Percentiles rank a stretch among this genome's conserved stretches.
Conservation (phyloP, 768 basidiomycete species). For the Macrolepiota albuminosa region DNA sequence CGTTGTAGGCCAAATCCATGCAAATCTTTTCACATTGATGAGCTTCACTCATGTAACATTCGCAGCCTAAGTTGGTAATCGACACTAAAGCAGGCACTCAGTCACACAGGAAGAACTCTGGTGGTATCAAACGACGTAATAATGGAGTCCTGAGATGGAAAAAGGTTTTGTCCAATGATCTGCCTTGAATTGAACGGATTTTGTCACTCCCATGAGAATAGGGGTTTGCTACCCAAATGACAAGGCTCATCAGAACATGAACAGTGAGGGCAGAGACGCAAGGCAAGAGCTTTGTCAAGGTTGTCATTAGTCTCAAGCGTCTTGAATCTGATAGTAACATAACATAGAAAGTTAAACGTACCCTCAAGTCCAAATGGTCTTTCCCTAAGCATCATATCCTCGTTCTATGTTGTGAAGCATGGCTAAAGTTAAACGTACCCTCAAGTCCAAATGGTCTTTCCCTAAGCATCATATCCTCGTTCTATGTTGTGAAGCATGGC, state of each 20-base stretch:
- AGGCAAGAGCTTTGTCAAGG: not conserved
- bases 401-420: not conserved
- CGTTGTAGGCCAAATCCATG: not conserved
- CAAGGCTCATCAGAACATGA: conserved; percentile 4
- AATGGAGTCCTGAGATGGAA: conserved; percentile 4
- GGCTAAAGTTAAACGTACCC: too few relatives aligned
- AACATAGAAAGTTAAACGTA: not conserved
- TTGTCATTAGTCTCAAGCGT: not conserved
- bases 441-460: not conserved
- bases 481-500: not conserved
- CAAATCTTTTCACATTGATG: not conserved
- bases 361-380: not conserved
- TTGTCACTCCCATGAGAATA: conserved; percentile 4
- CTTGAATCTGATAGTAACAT: not conserved
- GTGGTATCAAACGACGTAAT: conserved; percentile 6
- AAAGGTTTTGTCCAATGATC: conserved; percentile 5
- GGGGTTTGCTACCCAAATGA: conserved; percentile 8
- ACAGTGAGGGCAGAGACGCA: conserved; percentile 6
- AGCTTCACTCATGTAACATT: not conserved
- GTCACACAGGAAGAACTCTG: conserved; percentile 3
- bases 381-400: not conserved
- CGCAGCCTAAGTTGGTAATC: not conserved
- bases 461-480: not conserved
- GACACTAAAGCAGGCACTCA: not conserved
- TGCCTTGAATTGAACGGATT: conserved; percentile 9